Evolutionary conservation across 108 stramenopile genomes (phyloP), one percentile per base, ranked within the genome.

Genomic region (Skeletonema potamos): DNA sequence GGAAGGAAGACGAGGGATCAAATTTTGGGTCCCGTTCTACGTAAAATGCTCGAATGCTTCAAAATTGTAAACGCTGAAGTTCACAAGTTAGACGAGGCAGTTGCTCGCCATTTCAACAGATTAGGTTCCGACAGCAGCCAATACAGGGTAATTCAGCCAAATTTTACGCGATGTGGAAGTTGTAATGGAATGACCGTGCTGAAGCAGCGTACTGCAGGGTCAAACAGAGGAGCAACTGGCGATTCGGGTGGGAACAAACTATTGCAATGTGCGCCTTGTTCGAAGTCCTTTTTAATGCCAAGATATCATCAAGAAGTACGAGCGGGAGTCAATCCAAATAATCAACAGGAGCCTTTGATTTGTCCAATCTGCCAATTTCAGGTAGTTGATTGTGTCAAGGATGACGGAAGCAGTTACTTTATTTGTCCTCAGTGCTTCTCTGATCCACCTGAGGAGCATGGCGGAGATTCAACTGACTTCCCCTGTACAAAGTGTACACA

Each of bases 311-410:
- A 70, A 58, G 62, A 66, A 61, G 22, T 77, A 3, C 68, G 62
- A 59, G 87, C 93, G 13, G 85, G 85, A 46, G 77, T 72, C 41
- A 65, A 85, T n/a, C 66, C 64, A 55, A 66, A 54, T 32, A 61
- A 60, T 37, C 70, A 73, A 77, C 69, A 82, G 18, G 83, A 88
- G 8, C 84, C 88, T 1, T 44, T 87, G n/a, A 81, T 73, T 43
- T 94, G 93, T 63, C 89, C 91, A 15, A 87, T 94, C 33, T 94
- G 93, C 58, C 79, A 92, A 27, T 94, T 73, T 76, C 93, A 94
- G 73, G 86, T 92, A 7, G 64, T 92, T 20, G 70, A 33, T 64
- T 87, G 48, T 46, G 62, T 39, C 60, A 70, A 30, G 84, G 87
- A 90, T 65, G 75, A 80, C 26, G 90, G 89, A 8, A 88, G 81